A percentile compares a stretch with the other conserved stretches of the same genome.
phyloP scores from a whole-genome alignment of 345 rosid species.

The Combretum micranthum region DNA sequence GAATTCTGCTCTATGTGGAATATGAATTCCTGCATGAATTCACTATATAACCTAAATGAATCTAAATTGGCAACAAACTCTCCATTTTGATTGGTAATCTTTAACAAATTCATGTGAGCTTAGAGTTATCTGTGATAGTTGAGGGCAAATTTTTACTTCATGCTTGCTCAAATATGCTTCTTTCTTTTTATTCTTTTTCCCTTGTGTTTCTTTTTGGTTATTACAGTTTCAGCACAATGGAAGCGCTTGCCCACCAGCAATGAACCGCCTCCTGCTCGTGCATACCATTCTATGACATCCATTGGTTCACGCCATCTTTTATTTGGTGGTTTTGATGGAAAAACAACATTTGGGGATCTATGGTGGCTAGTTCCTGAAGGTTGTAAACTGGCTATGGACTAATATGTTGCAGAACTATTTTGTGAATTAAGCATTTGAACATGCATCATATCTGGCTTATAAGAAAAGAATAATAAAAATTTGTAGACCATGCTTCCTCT shows the following conservation, averaged over 20 bases:
- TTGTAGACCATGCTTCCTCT: no score
- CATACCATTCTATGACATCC: constrained; percentile 78
- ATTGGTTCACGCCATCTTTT: constrained; percentile 74
- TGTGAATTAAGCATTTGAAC: no score
- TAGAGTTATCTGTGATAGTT: no score
- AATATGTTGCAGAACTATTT: not conserved
- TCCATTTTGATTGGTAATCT: no score
- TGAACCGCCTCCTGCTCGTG: constrained; percentile 87
- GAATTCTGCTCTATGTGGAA: no score
- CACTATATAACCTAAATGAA: no score
- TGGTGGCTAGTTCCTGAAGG: constrained; percentile 99
- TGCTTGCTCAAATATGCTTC: not conserved
- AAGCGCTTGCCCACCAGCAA: constrained; percentile 61
- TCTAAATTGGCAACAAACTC: no score
- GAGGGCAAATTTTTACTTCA: not conserved
- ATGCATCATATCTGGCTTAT: no score
- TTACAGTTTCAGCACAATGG: constrained; percentile 90
- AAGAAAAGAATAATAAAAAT: no score
- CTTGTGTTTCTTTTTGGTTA: constrained; percentile 1
- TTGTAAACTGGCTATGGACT: constrained; percentile 17
- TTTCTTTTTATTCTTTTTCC: not conserved
- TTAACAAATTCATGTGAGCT: no score
- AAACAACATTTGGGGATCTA: constrained; percentile 76
- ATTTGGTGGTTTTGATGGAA: constrained; percentile 96
- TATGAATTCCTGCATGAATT: no score